phyloP scores from a whole-genome alignment of 805 yeast genomes.

The Kluyveromyces starmeri region DNA sequence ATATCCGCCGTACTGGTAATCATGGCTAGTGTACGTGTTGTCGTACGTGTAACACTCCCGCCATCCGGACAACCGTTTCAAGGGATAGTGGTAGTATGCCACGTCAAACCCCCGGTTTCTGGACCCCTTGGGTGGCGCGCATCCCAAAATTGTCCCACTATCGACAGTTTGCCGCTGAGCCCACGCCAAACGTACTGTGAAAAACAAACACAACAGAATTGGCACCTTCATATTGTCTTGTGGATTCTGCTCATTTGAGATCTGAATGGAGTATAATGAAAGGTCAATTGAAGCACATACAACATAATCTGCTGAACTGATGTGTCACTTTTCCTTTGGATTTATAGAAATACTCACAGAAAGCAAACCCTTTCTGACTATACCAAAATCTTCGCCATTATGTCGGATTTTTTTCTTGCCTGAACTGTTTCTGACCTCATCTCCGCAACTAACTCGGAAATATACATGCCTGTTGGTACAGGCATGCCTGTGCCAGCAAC shows the following conservation, averaged over 20 bases:
- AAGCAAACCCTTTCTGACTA: too few species aligned
- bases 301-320: background rate
- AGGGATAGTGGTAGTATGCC: conserved; percentile 4
- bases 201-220: background rate
- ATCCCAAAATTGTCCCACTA: background rate
- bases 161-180: background rate
- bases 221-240: background rate
- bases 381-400: too few species aligned
- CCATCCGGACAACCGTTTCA: background rate
- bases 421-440: too few species aligned
- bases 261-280: background rate
- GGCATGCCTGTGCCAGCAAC: too few species aligned
- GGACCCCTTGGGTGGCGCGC: background rate
- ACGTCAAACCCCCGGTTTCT: conserved; percentile 1
- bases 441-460: too few species aligned
- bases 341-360: too few species aligned
- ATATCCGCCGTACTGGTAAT: conserved; percentile 7
- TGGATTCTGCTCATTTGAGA: background rate
- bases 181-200: background rate
- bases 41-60: background rate
- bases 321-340: background rate
- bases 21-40: background rate
- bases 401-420: too few species aligned
- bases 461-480: too few species aligned
- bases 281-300: background rate